Base-by-base conservation (phyloP, 2,329 filamentous ascomycete genomes). In the Neonectria faginata region DNA sequence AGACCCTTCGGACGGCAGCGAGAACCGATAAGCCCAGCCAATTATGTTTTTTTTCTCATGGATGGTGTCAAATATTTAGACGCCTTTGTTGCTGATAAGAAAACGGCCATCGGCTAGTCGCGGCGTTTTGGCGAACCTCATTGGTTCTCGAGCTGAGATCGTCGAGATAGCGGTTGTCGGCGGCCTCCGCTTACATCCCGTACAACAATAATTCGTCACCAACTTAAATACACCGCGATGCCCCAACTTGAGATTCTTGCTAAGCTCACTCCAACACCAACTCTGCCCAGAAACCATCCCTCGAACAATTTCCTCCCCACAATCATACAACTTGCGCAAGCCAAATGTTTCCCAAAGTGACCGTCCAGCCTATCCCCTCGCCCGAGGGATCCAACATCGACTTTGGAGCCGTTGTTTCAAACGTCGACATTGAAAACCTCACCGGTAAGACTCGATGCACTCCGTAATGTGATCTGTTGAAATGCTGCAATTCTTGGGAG, bases 351-450 rank as follows among this genome's bases (percentile, higher is more conserved):
- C 71, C 73, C 11, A 59, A 67, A 42, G 52, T 81, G 41, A 75
- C 70, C 18, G 73, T 84, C 44, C 71, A 79, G 22, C 81, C 81
- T 10, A 71, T 84, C n/a, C 42, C 69, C n/a, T 61, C 75, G 27
- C 69, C 78, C 4, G 67, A 76, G 48, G 76, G 74, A 42, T 83
- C 82, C 25, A 72, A 66, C 14, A 79, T 88, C 64, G 82, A 88
- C 72, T 90, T 92, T 60, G 90, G 90, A 1, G 89, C 88, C 10
- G 75, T 85, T 27, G 81, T 91, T 66, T 79, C 81, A 41, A 86
- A 88, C 50, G 80, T 85, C 41, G 84, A 91, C 70, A 78, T 91
- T 44, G 88, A 92, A 72, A 85, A 86, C 57, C 78, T 92, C 50
- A 86, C 82, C 56, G 86, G 88, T 89, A 84, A 82, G 84, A 77